phyloP scores from a whole-genome alignment of 176 grass and related monocot genomes.

The Cocos nucifera region DNA sequence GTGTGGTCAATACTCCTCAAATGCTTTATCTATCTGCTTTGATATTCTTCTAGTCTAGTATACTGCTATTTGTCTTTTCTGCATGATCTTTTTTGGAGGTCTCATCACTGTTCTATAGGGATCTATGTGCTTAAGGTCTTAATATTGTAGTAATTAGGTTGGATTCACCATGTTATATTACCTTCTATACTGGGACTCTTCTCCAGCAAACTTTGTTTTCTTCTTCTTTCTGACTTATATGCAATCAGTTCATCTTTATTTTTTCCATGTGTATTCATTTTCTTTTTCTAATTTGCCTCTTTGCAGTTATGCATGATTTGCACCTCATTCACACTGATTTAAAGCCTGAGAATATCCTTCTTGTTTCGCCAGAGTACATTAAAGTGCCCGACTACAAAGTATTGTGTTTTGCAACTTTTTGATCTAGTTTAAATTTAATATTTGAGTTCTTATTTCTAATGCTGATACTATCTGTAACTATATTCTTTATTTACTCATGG shows the following conservation, averaged over 20 bases:
- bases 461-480: too few relatives aligned
- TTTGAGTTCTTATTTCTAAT: too few relatives aligned
- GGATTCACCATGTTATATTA: too few relatives aligned
- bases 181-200: too few relatives aligned
- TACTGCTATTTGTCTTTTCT: neutral
- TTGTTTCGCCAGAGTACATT: conserved; percentile 5
- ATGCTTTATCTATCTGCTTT: conserved; percentile 1
- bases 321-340: conserved; percentile 8
- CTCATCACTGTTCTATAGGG: neutral
- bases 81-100: neutral
- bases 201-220: conserved; percentile 5
- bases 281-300: neutral
- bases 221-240: conserved; percentile 9
- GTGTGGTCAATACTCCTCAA: neutral
- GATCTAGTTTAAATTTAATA: neutral
- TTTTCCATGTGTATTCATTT: neutral
- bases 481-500: too few relatives aligned
- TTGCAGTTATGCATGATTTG: conserved; percentile 12
- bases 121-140: too few relatives aligned
- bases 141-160: too few relatives aligned
- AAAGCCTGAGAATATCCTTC: conserved; percentile 8
- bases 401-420: neutral
- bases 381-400: conserved; percentile 7
- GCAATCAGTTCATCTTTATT: neutral
- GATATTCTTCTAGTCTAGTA: neutral